Evolutionary conservation across 73 alveolate species (phyloP).

Genomic region (Tetrahymena elliotti): DNA sequence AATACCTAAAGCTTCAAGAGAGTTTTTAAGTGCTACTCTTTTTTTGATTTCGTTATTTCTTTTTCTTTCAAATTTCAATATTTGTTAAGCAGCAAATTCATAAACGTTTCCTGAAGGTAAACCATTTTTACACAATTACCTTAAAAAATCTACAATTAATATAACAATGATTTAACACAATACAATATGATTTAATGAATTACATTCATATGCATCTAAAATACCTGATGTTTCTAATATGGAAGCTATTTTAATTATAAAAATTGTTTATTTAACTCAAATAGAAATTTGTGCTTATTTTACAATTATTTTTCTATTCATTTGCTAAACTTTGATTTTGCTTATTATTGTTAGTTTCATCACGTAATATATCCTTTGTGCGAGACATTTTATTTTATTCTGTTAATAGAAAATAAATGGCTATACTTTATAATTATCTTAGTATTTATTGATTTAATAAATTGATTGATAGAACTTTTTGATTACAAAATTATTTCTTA

Average conservation of each 20-base stretch:
- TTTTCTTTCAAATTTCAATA: conserved; percentile 85
- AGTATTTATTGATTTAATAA: no score
- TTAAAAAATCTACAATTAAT: conserved; percentile 49
- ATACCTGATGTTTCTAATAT: conserved; percentile 52
- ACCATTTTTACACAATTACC: conserved; percentile 86
- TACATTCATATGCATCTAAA: conserved; percentile 85
- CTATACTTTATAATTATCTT: no score
- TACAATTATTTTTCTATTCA: not conserved
- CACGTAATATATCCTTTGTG: not conserved
- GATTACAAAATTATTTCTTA: not conserved
- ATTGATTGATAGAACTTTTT: not conserved
- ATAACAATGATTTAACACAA: not conserved
- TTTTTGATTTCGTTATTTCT: not conserved
- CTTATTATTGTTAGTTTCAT: not conserved
- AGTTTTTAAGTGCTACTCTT: not conserved
- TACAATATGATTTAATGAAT: not conserved
- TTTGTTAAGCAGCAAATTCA: conserved; percentile 87
- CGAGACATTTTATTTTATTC: not conserved
- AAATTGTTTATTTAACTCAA: not conserved
- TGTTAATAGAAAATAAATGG: not conserved
- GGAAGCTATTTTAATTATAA: not conserved
- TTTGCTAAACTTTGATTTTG: not conserved
- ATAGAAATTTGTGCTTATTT: not conserved
- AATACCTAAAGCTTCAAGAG: not conserved
- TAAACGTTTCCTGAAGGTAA: conserved; percentile 90